Evolutionary conservation across 2,329 filamentous ascomycete genomes (phyloP).

Genomic region (Aspergillaceae sp.): DNA sequence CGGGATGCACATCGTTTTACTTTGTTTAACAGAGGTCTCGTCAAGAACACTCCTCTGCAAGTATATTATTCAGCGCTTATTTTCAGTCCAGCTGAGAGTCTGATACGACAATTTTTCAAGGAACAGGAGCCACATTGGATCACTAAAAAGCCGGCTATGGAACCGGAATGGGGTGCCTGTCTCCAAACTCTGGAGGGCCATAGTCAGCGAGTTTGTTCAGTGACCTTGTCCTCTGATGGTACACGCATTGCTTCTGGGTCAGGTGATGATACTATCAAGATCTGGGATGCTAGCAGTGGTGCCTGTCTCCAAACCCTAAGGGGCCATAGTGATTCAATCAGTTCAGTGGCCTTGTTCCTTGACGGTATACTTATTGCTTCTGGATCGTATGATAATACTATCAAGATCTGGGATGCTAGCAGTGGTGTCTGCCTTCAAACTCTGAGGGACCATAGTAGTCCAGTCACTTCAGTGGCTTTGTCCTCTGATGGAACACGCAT

Average conservation of each 20-base stretch:
- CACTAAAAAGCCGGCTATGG: background rate
- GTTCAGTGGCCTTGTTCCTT: background rate
- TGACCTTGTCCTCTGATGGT: background rate
- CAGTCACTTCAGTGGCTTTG: conserved; percentile 3
- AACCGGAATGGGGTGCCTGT: conserved; percentile 8
- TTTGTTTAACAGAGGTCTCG: conserved; percentile 14
- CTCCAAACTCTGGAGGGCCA: conserved; percentile 9
- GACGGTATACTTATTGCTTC: conserved; percentile 1
- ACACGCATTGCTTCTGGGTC: conserved; percentile 1
- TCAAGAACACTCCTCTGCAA: conserved; percentile 18
- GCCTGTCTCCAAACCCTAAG: background rate
- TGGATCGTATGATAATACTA: background rate
- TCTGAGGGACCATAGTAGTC: conserved; percentile 3
- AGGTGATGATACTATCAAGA: background rate
- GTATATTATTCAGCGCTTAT: conserved; percentile 18
- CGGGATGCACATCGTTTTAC: conserved; percentile 19
- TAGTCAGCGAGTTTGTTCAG: background rate
- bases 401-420: background rate
- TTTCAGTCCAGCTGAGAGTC: conserved; percentile 11
- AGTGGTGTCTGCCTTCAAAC: background rate
- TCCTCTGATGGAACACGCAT: background rate
- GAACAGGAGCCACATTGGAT: conserved; percentile 4
- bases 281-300: background rate
- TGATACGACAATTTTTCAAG: too few relatives aligned
- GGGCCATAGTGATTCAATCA: background rate